Base-by-base conservation (phyloP, 192 early-diverging fungal species). In the Umbelopsis sp. region DNA sequence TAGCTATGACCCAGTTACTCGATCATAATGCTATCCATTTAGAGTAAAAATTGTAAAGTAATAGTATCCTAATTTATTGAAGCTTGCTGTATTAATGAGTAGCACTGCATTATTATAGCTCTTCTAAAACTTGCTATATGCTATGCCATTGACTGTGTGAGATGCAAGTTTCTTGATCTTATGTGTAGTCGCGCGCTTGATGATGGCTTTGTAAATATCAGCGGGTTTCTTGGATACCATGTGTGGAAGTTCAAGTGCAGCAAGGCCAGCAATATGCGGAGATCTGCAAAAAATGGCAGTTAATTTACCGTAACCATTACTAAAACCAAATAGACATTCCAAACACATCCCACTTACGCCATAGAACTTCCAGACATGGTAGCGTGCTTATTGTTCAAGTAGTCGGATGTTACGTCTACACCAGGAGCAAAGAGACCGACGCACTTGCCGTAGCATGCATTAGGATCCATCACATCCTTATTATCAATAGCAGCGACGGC, bases 361-460 rank as follows among this genome's bases (percentile, higher is more conserved):
- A 97, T 97, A 43, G 93, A 95, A 16, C 96, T 97, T 47, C 97
- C 97, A 14, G 96, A 97, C 79, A 97, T 94, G 72, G 88, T 90
- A 86, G 95, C 94, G 74, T 87, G 91, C 59, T 87, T 83, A 66
- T 80, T 86, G 54, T 87, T 88, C 79, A 87, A 85, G 88, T 88
- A 97, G 66, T 90, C 89, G 50, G 91, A 92, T 65, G 87, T 87
- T 69, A 98, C 93, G 71, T 91, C 84, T 50, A 92, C 89, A 56
- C 95, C 96, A 20, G 98, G 98, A 45, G 95, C 96, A 78, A 94
- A 93, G 69, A 98, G 88, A 76, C 96, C 91, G 26, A 97, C 95
- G 84, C 98, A 99, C 77, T 89, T 89, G 68, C 98, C 98, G 54
- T 79, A 88, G 75, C 94, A 92, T 3, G 94, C 94, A 82, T 95